Conservation (phyloP, 2,329 filamentous ascomycete species). For the Aspergillus sp. region DNA sequence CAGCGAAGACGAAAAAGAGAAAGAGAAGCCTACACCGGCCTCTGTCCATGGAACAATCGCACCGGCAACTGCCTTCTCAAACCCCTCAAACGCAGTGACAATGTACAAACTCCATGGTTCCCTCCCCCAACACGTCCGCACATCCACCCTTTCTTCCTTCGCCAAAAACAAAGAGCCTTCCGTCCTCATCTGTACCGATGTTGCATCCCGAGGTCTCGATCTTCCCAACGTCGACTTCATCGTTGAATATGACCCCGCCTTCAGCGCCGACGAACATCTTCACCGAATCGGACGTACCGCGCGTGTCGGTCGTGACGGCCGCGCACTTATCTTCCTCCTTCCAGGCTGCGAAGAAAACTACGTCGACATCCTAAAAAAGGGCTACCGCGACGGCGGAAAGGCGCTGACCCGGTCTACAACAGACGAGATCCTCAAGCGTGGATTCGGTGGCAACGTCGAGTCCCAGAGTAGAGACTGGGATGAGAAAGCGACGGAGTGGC, state of each 20-base stretch:
- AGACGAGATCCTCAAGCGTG: constrained; percentile 67
- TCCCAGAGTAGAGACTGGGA: constrained; percentile 58
- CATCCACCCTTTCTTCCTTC: constrained; percentile 80
- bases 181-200: constrained; percentile 89
- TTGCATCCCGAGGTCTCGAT: constrained; percentile 92
- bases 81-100: constrained; percentile 72
- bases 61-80: constrained; percentile 70
- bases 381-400: constrained; percentile 63
- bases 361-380: constrained; percentile 72
- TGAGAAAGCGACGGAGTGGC: constrained; percentile 65
- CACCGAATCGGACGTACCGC: constrained; percentile 94
- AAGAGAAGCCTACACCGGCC: constrained; percentile 22
- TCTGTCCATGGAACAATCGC: constrained; percentile 47
- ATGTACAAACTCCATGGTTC: constrained; percentile 90
- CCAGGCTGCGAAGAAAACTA: constrained; percentile 93
- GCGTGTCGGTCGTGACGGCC: constrained; percentile 82
- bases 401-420: constrained; percentile 62
- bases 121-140: constrained; percentile 81
- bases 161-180: constrained; percentile 70
- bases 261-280: constrained; percentile 88
- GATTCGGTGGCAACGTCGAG: constrained; percentile 53
- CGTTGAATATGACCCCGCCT: constrained; percentile 93
- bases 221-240: constrained; percentile 93
- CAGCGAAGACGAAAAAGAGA: constrained; percentile 17
- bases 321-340: constrained; percentile 84